phyloP scores from a whole-genome alignment of 306 rosid species.

The Quercus glauca region DNA sequence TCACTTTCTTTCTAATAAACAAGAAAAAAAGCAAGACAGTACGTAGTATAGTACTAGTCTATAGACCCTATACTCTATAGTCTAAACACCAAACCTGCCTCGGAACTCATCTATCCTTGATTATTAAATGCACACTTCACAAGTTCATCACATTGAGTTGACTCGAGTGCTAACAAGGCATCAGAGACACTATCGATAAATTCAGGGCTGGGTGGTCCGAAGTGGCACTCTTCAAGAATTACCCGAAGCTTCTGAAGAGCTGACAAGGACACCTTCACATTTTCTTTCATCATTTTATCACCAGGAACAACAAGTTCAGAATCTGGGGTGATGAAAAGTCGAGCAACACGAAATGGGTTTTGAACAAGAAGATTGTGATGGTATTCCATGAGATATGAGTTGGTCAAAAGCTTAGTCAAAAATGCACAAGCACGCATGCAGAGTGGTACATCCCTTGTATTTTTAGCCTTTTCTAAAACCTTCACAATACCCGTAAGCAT shows the following conservation, averaged over 20 bases:
- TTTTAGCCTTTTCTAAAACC: neutral
- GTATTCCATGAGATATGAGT: neutral
- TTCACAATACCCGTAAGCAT: neutral
- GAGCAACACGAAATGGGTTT: neutral
- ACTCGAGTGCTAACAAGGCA: neutral
- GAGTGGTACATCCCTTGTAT: neutral
- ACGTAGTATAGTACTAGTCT: too few species aligned
- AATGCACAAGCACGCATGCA: neutral
- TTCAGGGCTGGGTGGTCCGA: neutral
- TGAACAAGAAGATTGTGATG: neutral
- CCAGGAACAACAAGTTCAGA: neutral
- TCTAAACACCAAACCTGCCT: too few species aligned
- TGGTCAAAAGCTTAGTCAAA: neutral
- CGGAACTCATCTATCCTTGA: too few species aligned
- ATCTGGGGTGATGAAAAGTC: neutral
- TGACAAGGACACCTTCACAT: neutral
- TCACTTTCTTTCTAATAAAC: too few species aligned
- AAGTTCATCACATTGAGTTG: neutral
- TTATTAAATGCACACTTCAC: too few species aligned
- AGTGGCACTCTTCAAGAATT: neutral
- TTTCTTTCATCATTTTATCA: neutral
- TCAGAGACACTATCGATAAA: neutral
- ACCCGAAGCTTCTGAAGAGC: neutral
- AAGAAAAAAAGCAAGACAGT: too few species aligned
- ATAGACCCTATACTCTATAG: too few species aligned